These are phyloP conservation scores for Colletotrichum musicola DNA, from an alignment of 2,329 filamentous ascomycete species.

Conservation along the genomic window DNA sequence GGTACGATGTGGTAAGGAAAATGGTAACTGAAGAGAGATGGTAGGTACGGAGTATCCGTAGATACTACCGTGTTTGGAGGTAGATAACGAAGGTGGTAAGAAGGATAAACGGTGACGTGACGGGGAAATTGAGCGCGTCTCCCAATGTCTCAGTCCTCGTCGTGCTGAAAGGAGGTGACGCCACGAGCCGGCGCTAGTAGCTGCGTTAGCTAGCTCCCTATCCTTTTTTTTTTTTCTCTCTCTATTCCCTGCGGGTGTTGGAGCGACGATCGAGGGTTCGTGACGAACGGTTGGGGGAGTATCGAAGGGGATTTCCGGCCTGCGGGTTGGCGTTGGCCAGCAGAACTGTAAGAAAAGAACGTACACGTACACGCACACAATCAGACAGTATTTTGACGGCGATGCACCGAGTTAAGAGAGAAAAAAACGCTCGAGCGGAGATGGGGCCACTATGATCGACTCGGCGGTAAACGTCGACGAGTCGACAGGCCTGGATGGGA, in stretches of 20 bases:
- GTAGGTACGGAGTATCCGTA: constrained; percentile 1
- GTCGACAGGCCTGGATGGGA: neutral
- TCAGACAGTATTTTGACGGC: neutral
- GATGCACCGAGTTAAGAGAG: neutral
- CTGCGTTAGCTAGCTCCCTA: constrained; percentile 28
- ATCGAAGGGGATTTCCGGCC: constrained; percentile 19
- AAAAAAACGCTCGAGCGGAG: neutral
- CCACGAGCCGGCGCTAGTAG: constrained; percentile 30
- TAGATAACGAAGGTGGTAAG: no score
- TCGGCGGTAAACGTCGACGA: neutral
- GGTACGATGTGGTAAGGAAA: neutral
- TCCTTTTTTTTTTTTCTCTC: constrained; percentile 11
- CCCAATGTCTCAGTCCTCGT: constrained; percentile 34
- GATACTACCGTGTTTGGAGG: no score
- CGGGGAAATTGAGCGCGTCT: constrained; percentile 34
- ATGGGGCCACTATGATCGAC: neutral
- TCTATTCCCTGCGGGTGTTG: neutral
- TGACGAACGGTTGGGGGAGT: neutral
- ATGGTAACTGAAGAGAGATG: neutral
- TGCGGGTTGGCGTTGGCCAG: neutral
- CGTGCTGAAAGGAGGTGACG: constrained; percentile 36
- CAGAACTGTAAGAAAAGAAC: neutral
- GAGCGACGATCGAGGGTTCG: constrained; percentile 6
- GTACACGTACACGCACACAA: neutral
- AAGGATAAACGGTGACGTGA: constrained; percentile 33